phyloP scores from a whole-genome alignment of 768 basidiomycete species.

The Pleurotus ostreatus region DNA sequence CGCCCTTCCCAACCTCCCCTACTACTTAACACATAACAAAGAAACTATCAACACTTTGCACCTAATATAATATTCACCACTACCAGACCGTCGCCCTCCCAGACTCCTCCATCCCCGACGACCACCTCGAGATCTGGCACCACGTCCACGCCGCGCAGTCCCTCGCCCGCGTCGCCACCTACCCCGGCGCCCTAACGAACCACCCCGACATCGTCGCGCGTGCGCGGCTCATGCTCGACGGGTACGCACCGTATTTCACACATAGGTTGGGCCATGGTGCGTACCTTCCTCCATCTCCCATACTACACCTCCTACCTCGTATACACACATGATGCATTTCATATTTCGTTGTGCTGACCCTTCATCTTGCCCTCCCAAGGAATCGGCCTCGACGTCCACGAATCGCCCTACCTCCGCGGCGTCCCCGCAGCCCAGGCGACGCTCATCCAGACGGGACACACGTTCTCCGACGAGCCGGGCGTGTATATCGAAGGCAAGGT shows the following conservation, averaged over 20 bases:
- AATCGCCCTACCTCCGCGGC: constrained; percentile 77
- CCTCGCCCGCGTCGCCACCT: constrained; percentile 44
- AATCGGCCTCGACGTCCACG: constrained; percentile 82
- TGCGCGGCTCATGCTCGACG: constrained; percentile 32
- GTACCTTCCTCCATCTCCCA: constrained; percentile 10
- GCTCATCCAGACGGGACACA: constrained; percentile 54
- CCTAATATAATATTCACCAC: no score
- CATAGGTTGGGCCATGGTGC: constrained; percentile 79
- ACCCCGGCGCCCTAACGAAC: constrained; percentile 44
- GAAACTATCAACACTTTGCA: no score
- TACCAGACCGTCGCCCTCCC: constrained; percentile 72
- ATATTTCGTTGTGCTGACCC: constrained; percentile 10
- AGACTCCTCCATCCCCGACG: constrained; percentile 46
- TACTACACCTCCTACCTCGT: not conserved
- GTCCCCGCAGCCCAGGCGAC: constrained; percentile 43
- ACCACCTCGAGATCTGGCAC: constrained; percentile 59
- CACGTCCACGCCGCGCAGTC: constrained; percentile 62
- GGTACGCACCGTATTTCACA: constrained; percentile 63
- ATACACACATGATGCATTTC: not conserved
- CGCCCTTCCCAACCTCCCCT: no score
- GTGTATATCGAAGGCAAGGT: constrained; percentile 71
- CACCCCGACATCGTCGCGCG: constrained; percentile 65
- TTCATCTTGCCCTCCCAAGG: constrained; percentile 4
- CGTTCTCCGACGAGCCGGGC: constrained; percentile 82
- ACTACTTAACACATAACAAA: no score